Conservation (phyloP, 2,329 filamentous ascomycete species). For the Epichloe baconii region DNA sequence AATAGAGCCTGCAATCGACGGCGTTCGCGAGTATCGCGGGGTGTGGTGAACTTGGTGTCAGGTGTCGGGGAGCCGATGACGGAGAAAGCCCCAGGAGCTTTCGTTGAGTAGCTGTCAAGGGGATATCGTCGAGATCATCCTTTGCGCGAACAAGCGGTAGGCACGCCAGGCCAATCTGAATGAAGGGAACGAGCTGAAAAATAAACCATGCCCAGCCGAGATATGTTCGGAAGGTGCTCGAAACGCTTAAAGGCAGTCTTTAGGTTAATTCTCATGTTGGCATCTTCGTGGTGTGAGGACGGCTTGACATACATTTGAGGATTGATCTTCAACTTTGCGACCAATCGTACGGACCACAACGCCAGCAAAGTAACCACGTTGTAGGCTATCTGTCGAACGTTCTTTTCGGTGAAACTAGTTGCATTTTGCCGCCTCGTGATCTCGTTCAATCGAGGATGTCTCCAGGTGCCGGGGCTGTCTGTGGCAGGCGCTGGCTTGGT, state of each 20-base stretch:
- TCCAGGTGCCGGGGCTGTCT: slow-evolving; percentile 69
- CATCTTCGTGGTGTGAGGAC: background rate
- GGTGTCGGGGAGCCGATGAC: slow-evolving; percentile 50
- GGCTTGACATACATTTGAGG: slow-evolving; percentile 22
- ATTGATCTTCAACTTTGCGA: slow-evolving; percentile 23
- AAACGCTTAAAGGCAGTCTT: slow-evolving; percentile 15
- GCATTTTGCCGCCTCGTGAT: slow-evolving; percentile 71
- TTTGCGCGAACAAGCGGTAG: slow-evolving; percentile 57
- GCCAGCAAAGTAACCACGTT: slow-evolving; percentile 42
- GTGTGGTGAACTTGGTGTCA: slow-evolving; percentile 61
- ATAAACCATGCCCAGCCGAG: slow-evolving; percentile 31
- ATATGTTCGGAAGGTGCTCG: slow-evolving; percentile 21
- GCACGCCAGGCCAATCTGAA: slow-evolving; percentile 61
- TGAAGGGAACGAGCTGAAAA: slow-evolving; percentile 43
- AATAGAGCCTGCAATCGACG: slow-evolving; percentile 49
- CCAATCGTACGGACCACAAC: slow-evolving; percentile 23
- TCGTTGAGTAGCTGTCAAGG: slow-evolving; percentile 65
- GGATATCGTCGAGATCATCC: slow-evolving; percentile 78
- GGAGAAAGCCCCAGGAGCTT: slow-evolving; percentile 70
- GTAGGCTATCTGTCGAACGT: slow-evolving; percentile 55
- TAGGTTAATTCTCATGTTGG: background rate
- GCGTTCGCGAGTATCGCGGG: slow-evolving; percentile 75
- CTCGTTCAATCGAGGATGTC: slow-evolving; percentile 78
- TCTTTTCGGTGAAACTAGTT: slow-evolving; percentile 64
- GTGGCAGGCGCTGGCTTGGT: slow-evolving; percentile 26